Evolutionary conservation across 225 moss, liverwort and hornwort genomes (phyloP).

Genomic region (Asterella californica): DNA sequence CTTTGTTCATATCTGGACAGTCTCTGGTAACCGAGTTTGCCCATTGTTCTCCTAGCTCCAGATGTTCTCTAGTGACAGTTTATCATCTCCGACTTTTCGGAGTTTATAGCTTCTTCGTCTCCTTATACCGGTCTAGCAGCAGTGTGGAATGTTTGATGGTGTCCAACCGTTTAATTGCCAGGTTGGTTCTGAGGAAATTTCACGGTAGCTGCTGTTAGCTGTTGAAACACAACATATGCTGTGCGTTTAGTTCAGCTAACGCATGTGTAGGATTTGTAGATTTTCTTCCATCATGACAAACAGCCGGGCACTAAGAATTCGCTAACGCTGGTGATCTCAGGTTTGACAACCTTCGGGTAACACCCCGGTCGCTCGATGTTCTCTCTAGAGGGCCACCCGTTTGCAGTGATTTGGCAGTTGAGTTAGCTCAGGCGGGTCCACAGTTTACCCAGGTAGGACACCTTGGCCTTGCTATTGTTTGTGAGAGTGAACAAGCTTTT

Average conservation of each 20-base stretch:
- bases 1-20: neutral
- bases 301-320: neutral
- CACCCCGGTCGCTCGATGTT: slow-evolving; percentile 88
- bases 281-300: neutral
- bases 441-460: slow-evolving; percentile 85
- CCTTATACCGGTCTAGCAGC: neutral
- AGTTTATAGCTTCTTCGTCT: neutral
- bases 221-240: neutral
- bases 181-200: neutral
- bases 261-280: neutral
- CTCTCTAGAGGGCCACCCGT: slow-evolving; percentile 77
- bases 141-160: neutral
- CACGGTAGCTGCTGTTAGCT: too few relatives aligned
- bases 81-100: too few relatives aligned
- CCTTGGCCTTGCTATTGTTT: too few relatives aligned
- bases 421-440: slow-evolving; percentile 94
- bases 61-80: too few relatives aligned
- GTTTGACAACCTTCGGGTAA: slow-evolving; percentile 94
- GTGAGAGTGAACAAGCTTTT: too few relatives aligned
- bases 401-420: slow-evolving; percentile 97
- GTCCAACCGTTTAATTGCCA: neutral
- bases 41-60: neutral
- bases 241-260: neutral
- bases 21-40: neutral
- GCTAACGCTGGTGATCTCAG: slow-evolving; percentile 32